A percentile compares a stretch with the other conserved stretches of the same genome.
Conservation (phyloP, 1,139 yeast species). For the Taphrina sp. region DNA sequence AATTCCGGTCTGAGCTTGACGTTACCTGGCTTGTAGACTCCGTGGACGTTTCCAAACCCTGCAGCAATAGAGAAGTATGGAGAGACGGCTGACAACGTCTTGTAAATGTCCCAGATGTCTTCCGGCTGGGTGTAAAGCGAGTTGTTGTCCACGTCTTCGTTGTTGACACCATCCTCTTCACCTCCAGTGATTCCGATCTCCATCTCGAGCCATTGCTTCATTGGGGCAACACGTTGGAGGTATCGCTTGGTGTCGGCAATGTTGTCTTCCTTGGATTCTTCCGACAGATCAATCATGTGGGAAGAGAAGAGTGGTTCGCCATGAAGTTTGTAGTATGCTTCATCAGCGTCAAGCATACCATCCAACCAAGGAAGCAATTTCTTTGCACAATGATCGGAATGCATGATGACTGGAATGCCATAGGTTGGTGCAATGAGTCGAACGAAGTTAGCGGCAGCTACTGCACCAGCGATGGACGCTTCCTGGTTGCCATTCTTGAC, state of each 20-base stretch:
- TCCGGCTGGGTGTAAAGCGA: slow-evolving; percentile 92
- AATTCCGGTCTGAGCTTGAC: slow-evolving; percentile 90
- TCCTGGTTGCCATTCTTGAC: slow-evolving; percentile 87
- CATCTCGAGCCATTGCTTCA: slow-evolving; percentile 99
- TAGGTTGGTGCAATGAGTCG: slow-evolving; percentile 94
- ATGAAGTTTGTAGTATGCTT: slow-evolving; percentile 76
- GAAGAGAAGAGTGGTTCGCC: slow-evolving; percentile 98
- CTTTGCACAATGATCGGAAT: slow-evolving; percentile 99
- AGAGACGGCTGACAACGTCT: slow-evolving; percentile 85
- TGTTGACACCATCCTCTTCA: slow-evolving; percentile 99
- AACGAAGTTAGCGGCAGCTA: slow-evolving; percentile 98
- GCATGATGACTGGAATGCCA: slow-evolving; percentile 94
- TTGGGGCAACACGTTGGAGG: slow-evolving; percentile 89
- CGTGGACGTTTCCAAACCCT: slow-evolving; percentile 99
- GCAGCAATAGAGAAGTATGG: slow-evolving; percentile 99
- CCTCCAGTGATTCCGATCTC: slow-evolving; percentile 99
- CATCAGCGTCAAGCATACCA: slow-evolving; percentile 96
- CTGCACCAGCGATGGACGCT: slow-evolving; percentile 91
- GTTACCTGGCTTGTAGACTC: slow-evolving; percentile 99
- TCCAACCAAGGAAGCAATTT: slow-evolving; percentile 98
- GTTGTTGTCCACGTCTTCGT: slow-evolving; percentile 85
- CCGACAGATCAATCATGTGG: slow-evolving; percentile 98
- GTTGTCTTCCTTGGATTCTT: slow-evolving; percentile 94
- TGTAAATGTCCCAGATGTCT: slow-evolving; percentile 86
- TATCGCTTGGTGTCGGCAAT: slow-evolving; percentile 91